Conservation (phyloP, 2,329 filamentous ascomycete species). For the Falciphora oryzae region DNA sequence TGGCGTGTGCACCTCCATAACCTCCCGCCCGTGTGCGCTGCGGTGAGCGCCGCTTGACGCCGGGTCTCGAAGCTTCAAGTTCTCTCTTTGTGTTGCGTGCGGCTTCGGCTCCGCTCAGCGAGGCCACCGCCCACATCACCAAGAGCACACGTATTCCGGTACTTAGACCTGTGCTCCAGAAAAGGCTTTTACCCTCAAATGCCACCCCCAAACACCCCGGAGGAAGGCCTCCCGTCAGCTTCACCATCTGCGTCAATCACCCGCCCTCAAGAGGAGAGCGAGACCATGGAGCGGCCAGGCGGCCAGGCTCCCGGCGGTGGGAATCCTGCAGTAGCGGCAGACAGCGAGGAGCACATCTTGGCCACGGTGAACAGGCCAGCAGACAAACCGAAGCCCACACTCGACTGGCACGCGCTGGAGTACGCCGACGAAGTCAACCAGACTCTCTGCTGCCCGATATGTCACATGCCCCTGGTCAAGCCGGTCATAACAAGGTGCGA, state of each 20-base stretch:
- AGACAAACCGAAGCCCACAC: slow-evolving; percentile 4
- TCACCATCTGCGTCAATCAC: not conserved
- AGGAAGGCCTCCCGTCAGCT: slow-evolving; percentile 12
- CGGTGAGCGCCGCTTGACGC: not conserved
- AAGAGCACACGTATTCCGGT: not conserved
- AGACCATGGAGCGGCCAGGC: not conserved
- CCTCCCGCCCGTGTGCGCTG: not conserved
- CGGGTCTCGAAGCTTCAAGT: not conserved
- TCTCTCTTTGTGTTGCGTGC: not conserved
- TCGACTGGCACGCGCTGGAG: slow-evolving; percentile 29
- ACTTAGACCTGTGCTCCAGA: not conserved
- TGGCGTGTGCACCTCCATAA: no score
- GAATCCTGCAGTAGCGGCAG: not conserved
- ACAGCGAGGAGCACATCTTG: not conserved
- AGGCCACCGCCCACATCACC: not conserved
- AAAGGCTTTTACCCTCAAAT: slow-evolving; percentile 16
- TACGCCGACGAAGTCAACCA: slow-evolving; percentile 28
- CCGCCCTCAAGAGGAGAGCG: not conserved
- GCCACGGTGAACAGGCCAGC: not conserved
- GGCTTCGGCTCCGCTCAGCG: not conserved
- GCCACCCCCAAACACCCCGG: slow-evolving; percentile 23
- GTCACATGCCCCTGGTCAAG: slow-evolving; percentile 53
- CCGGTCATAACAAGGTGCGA: slow-evolving; percentile 57
- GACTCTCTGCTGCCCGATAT: slow-evolving; percentile 35
- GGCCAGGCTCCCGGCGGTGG: not conserved